Conservation (phyloP, 1,284 basidiomycete genomes). For the Inonotus obliquus region DNA sequence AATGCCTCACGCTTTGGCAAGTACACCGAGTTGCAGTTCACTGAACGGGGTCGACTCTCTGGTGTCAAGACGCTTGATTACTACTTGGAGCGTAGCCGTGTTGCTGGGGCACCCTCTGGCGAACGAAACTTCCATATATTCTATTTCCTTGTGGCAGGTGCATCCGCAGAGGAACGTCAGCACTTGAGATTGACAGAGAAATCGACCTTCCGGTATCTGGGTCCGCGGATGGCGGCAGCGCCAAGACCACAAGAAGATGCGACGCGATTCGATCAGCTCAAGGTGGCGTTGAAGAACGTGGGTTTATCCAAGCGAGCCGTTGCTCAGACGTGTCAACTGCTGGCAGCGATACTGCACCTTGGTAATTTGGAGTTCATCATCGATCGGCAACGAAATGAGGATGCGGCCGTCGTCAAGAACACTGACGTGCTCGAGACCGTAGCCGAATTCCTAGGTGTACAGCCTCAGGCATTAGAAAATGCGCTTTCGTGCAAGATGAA, state of each 20-base stretch:
- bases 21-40: slow-evolving; percentile 93
- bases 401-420: slow-evolving; percentile 85
- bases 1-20: slow-evolving; percentile 91
- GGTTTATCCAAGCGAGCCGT: slow-evolving; percentile 92
- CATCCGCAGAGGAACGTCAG: slow-evolving; percentile 80
- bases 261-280: slow-evolving; percentile 85
- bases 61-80: slow-evolving; percentile 97
- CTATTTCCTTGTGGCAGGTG: slow-evolving; percentile 91
- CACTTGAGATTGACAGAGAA: slow-evolving; percentile 83
- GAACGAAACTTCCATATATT: slow-evolving; percentile 98
- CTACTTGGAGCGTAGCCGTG: slow-evolving; percentile 88
- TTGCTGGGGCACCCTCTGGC: slow-evolving; percentile 74
- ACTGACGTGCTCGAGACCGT: slow-evolving; percentile 75
- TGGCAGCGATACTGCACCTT: slow-evolving; percentile 93
- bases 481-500: slow-evolving; percentile 90
- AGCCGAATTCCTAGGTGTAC: slow-evolving; percentile 88
- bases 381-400: slow-evolving; percentile 78
- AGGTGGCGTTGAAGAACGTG: slow-evolving; percentile 88
- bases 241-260: slow-evolving; percentile 68
- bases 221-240: slow-evolving; percentile 47
- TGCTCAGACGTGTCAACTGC: slow-evolving; percentile 89
- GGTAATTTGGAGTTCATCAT: slow-evolving; percentile 94
- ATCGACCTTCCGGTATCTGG: slow-evolving; percentile 80
- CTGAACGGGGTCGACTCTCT: slow-evolving; percentile 80
- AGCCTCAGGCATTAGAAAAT: slow-evolving; percentile 71